Conservation (phyloP, 2,329 filamentous ascomycete species). For the Trichoderma aggressivum region DNA sequence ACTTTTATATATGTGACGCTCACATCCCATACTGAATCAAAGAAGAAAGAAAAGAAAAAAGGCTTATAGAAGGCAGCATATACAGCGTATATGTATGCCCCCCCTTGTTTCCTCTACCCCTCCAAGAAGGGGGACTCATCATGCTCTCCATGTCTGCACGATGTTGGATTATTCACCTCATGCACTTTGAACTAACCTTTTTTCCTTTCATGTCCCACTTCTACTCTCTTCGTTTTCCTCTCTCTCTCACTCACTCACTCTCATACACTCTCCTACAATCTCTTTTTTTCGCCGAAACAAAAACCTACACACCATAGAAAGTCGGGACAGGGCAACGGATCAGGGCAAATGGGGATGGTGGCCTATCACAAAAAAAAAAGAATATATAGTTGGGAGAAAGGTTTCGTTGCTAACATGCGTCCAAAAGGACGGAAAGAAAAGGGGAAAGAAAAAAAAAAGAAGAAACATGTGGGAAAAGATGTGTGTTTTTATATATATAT, state of each 20-base stretch:
- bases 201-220: background rate
- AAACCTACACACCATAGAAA: background rate
- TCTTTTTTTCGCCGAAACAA: background rate
- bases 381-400: background rate
- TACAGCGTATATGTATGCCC: background rate
- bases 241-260: background rate
- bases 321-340: background rate
- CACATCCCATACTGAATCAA: background rate
- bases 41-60: background rate
- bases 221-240: background rate
- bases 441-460: too few relatives aligned
- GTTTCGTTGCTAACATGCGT: background rate
- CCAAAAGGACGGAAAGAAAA: background rate
- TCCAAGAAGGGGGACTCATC: background rate
- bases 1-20: too few relatives aligned
- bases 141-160: background rate
- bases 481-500: background rate
- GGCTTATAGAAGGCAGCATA: background rate
- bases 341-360: background rate
- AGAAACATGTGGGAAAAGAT: background rate
- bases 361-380: background rate
- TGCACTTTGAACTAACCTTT: background rate
- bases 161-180: constrained; percentile 1
- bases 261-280: background rate
- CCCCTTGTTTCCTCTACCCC: background rate